phyloP scores from a whole-genome alignment of 192 early-diverging fungal species.

The Rhizophagus clarus region DNA sequence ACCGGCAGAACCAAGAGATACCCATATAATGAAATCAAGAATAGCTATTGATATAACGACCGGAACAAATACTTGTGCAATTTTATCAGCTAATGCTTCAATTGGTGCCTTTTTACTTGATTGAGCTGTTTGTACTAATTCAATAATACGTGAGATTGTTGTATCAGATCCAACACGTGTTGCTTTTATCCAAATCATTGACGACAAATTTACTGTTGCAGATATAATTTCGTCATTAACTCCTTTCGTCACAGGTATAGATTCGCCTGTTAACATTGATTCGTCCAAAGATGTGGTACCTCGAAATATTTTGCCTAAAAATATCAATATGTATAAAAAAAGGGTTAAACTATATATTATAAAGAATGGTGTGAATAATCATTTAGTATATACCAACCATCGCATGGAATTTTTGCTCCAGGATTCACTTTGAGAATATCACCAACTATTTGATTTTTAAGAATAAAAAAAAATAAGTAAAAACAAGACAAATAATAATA shows the following conservation, averaged over 20 bases:
- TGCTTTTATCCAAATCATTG: slow-evolving; percentile 64
- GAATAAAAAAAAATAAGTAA: slow-evolving; percentile 31
- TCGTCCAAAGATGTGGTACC: slow-evolving; percentile 72
- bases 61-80: slow-evolving; percentile 66
- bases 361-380: background rate
- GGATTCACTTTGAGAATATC: slow-evolving; percentile 75
- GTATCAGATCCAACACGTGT: slow-evolving; percentile 63
- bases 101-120: slow-evolving; percentile 64
- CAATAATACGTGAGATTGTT: slow-evolving; percentile 63
- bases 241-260: slow-evolving; percentile 63
- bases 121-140: slow-evolving; percentile 68
- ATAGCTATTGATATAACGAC: slow-evolving; percentile 59
- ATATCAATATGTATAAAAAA: background rate
- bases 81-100: slow-evolving; percentile 64
- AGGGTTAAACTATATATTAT: too few relatives aligned
- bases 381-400: slow-evolving; percentile 51
- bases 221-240: slow-evolving; percentile 50
- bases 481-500: too few relatives aligned
- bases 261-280: slow-evolving; percentile 83
- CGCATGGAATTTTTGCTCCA: slow-evolving; percentile 72
- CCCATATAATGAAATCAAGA: slow-evolving; percentile 61
- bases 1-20: slow-evolving; percentile 38
- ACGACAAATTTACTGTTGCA: slow-evolving; percentile 67
- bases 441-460: slow-evolving; percentile 51
- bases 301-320: slow-evolving; percentile 39